These are phyloP conservation scores for Paraurostyla sp. DNA, from an alignment of 73 alveolate genomes.

Conservation along the genomic window DNA sequence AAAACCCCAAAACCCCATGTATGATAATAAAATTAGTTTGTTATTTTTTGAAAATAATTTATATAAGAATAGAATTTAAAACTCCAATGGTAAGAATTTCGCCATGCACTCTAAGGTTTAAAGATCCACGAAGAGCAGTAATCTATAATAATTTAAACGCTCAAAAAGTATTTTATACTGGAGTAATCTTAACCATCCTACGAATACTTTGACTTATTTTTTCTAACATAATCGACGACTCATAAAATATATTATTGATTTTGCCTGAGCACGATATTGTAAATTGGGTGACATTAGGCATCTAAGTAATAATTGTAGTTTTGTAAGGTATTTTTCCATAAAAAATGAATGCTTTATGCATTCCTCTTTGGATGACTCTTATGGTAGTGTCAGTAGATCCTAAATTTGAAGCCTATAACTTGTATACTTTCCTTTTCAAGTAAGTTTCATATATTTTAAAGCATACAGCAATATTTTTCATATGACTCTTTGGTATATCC, in stretches of 20 bases:
- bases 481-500: constrained; percentile 45
- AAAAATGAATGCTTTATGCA: neutral
- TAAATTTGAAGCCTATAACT: neutral
- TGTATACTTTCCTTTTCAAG: constrained; percentile 29
- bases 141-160: neutral
- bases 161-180: constrained; percentile 6
- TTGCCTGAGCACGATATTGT: constrained; percentile 7
- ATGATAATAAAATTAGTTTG: too few species aligned
- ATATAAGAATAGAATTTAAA: too few species aligned
- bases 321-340: constrained; percentile 14
- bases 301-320: neutral
- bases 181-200: neutral
- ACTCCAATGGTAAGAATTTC: too few species aligned
- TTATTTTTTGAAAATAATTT: too few species aligned
- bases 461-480: neutral
- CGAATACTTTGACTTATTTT: constrained; percentile 10
- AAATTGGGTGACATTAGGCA: constrained; percentile 48
- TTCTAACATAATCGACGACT: neutral
- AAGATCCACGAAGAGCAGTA: neutral
- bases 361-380: constrained; percentile 37
- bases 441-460: neutral
- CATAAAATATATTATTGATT: neutral
- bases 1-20: too few species aligned
- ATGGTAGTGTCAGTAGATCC: constrained; percentile 6
- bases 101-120: neutral